These are phyloP conservation scores for Polyplosphaeria fusca DNA, from an alignment of 495 filamentous ascomycete genomes.

Conservation along the genomic window DNA sequence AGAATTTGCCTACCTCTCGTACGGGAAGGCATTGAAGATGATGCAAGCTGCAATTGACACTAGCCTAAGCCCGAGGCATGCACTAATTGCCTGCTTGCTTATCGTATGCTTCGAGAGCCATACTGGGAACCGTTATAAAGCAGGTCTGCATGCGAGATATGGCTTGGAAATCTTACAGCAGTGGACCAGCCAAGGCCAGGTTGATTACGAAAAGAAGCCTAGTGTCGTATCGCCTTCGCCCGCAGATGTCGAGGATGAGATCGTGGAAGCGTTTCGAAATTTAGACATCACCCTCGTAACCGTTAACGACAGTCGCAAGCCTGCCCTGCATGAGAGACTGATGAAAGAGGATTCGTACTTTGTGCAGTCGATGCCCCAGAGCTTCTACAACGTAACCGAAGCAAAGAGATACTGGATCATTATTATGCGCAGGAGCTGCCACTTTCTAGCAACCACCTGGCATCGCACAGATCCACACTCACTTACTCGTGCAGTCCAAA, in stretches of 20 bases:
- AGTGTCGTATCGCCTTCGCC: background rate
- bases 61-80: slow-evolving; percentile 1
- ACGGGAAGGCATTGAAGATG: slow-evolving; percentile 10
- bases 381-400: background rate
- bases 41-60: slow-evolving; percentile 13
- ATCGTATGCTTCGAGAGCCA: slow-evolving; percentile 11
- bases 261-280: slow-evolving; percentile 10
- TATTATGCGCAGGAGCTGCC: slow-evolving; percentile 4
- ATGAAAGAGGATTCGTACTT: slow-evolving; percentile 4
- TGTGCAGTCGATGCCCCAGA: background rate
- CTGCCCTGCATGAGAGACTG: background rate
- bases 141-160: slow-evolving; percentile 1
- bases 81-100: slow-evolving; percentile 12
- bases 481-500: background rate
- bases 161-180: slow-evolving; percentile 8
- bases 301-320: background rate
- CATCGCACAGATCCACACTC: background rate
- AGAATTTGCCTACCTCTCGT: slow-evolving; percentile 9
- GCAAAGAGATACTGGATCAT: slow-evolving; percentile 7
- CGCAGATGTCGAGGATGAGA: slow-evolving; percentile 8
- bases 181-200: background rate
- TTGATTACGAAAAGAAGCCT: background rate
- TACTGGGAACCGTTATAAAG: slow-evolving; percentile 18
- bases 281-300: slow-evolving; percentile 13
- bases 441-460: slow-evolving; percentile 14